Base-by-base conservation (phyloP, 176 grass and related monocot species). In the Bonia amplexicaulis region DNA sequence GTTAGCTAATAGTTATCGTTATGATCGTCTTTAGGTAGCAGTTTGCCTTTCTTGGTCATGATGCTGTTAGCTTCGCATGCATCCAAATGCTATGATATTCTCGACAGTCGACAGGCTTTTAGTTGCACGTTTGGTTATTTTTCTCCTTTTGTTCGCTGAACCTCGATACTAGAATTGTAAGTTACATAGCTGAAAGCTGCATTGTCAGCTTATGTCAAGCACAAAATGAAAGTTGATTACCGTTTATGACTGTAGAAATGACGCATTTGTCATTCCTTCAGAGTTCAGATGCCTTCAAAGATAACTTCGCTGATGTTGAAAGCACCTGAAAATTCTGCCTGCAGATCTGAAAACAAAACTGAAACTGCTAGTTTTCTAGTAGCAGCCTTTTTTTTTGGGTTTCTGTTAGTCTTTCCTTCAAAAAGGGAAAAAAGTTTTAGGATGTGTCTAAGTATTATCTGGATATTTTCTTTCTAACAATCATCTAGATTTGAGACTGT, bases 51-150 rank as follows among this genome's bases (percentile, higher is more conserved):
- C n/a, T 76, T 70, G 3, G 40, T 55, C 74, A 87, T 87, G 59
- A 90, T 83, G 66, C 1, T 25, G 59, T 61, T 42, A 74, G 19
- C 80, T 75, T 79, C 40, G 74, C 84, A 29, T 83, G 89, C 84
- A 79, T 25, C 22, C 12, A 67, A 71, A 72, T 16, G 82, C 23
- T 17, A 86, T 86, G 26, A 82, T 57, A 80, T 47, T 6, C 48
- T 75, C 39, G 78, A 81, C 70, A 58, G 1, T 35, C 13, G 9
- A 41, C 84, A 61, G 27, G 40, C 66, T 75, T 73, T 60, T 29
- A 29, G 2, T 9, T 13, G 75, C 66, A 71, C 66, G 15, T 44
- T 65, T 53, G 31, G 22, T 20, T 48, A 73, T 17, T 46, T 62
- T 14, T 83, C 42, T 41, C 20, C 10, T 0, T 44, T 29, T 27